Base-by-base conservation (phyloP, 805 yeast genomes). In the Candida oleophila region DNA sequence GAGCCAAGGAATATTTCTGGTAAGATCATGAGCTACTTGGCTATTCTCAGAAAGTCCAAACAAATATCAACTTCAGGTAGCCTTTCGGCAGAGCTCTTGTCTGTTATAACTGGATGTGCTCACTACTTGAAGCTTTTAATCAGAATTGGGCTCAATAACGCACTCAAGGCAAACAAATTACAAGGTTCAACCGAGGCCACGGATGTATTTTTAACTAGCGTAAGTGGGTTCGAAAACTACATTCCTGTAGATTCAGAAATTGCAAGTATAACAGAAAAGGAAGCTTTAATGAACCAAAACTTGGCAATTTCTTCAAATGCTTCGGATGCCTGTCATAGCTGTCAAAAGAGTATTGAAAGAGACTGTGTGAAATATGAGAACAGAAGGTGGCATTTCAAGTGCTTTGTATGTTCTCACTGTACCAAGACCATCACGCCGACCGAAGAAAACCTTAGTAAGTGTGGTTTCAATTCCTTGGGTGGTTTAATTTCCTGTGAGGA, bases 1-100 rank as follows among this genome's bases (percentile, higher is more conserved):
- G 89, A 88, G 64, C 97, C 99, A 11, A 77, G 96, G 59, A 87
- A 87, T 43, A 75, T 94, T 42, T 87, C 96, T 7, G 90, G 96
- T 4, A 91, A 90, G 61, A 76, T 94, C 5, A 91, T 94, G 85
- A 82, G 89, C 42, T 92, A 89, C 66, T 76, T 94, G 61, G 90
- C 96, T 1, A 76, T 89, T 30, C 68, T 94, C 38, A 75, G 97
- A 50, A 89, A 88, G 57, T 73, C 81, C 0, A 52, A 64, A 54
- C 65, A 65, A 40, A 57, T 66, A 2, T 59, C 66, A 2, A 56
- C 62, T 8, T 67, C 73, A 3, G 75, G 76, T 52, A 52, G 76
- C 39, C 68, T 78, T 36, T 80, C 90, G 0, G 83, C 87, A 3
- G 85, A 82, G 45, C 61, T 92, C 35, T 75, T 94, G 54, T 81